A percentile compares a stretch with the other conserved stretches of the same genome.
Conservation (phyloP, 176 grass and related monocot species). For the Zizania latifolia region DNA sequence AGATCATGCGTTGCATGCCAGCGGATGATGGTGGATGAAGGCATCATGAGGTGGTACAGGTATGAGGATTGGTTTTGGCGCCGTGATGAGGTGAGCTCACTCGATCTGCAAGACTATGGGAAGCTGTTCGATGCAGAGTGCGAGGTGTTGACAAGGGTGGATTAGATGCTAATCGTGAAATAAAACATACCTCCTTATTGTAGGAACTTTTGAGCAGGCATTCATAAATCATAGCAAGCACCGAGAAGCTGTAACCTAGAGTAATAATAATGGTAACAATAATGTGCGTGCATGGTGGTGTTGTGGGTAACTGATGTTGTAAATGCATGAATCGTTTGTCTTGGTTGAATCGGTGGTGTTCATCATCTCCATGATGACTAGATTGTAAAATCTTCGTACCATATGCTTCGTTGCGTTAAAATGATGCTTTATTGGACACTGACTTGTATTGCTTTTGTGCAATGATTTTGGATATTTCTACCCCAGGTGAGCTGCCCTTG, state of each 20-base stretch:
- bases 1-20: conserved; percentile 57
- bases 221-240: conserved; percentile 28
- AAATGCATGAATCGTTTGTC: conserved; percentile 30
- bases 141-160: conserved; percentile 52
- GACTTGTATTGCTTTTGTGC: not conserved
- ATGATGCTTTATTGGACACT: not conserved
- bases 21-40: conserved; percentile 82
- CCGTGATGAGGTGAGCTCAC: conserved; percentile 68
- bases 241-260: conserved; percentile 23
- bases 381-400: not conserved
- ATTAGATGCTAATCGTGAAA: conserved; percentile 32
- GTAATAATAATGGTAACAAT: conserved; percentile 20
- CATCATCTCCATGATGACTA: not conserved
- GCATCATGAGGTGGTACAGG: conserved; percentile 91
- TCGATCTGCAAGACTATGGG: conserved; percentile 76
- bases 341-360: conserved; percentile 16
- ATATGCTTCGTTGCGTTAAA: conserved; percentile 1
- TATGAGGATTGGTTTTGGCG: conserved; percentile 95
- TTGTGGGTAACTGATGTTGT: conserved; percentile 31
- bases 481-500: not conserved
- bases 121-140: conserved; percentile 73
- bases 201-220: conserved; percentile 29
- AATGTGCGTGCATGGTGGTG: conserved; percentile 26
- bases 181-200: conserved; percentile 5
- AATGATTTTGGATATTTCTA: not conserved